Conservation (phyloP, 2,329 filamentous ascomycete species). For the Erysiphe pisi region DNA sequence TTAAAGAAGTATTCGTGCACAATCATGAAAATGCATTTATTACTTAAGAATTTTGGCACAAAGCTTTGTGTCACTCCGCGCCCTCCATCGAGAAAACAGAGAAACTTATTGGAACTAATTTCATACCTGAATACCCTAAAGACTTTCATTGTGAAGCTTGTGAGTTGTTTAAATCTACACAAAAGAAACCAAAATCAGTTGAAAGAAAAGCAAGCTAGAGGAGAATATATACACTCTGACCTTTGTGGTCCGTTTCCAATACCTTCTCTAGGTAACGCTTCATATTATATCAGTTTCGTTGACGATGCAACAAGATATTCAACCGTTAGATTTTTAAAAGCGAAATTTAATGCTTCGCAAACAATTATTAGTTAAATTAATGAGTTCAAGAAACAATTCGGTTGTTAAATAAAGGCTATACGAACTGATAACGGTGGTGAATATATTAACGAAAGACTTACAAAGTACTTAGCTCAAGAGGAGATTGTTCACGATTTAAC, state of each 20-base stretch:
- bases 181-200: neutral
- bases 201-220: neutral
- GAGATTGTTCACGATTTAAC: conserved; percentile 13
- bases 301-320: neutral
- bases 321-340: neutral
- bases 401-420: neutral
- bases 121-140: conserved; percentile 4
- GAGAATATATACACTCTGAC: conserved; percentile 25
- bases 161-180: neutral
- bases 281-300: conserved; percentile 23
- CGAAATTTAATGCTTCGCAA: neutral
- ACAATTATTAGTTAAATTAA: neutral
- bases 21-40: neutral
- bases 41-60: conserved; percentile 15
- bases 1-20: neutral
- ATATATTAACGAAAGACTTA: conserved; percentile 2
- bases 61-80: conserved; percentile 12
- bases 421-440: conserved; percentile 9
- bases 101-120: neutral
- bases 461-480: neutral
- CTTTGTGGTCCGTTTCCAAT: neutral
- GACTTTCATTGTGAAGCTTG: conserved; percentile 25
- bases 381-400: neutral
- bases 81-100: conserved; percentile 7
- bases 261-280: neutral